Conservation (phyloP, 139 green algal genomes). For the Yamagishiella unicocca region DNA sequence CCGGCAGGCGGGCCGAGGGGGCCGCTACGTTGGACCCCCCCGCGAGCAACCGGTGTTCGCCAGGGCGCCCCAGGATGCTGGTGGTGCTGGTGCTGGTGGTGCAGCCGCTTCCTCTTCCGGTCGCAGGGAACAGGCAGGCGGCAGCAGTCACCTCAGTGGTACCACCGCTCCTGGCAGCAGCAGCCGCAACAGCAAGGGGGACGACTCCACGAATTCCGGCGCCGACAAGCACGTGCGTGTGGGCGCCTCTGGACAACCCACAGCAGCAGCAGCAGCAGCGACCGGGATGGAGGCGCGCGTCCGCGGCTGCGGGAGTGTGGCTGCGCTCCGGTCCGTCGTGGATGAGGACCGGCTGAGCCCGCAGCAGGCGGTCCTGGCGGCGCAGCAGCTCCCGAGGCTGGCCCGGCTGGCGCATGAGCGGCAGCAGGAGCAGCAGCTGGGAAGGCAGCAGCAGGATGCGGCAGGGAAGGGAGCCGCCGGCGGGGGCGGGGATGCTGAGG, state of each 20-base stretch:
- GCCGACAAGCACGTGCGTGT: too few relatives aligned
- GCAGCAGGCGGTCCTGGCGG: neutral
- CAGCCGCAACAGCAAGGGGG: too few relatives aligned
- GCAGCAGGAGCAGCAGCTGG: neutral
- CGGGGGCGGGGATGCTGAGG: neutral
- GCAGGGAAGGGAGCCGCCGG: neutral
- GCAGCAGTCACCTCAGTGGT: too few relatives aligned
- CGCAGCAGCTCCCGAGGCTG: conserved; percentile 32
- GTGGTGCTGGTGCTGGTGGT: too few relatives aligned
- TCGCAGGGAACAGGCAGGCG: too few relatives aligned
- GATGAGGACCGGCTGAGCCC: neutral
- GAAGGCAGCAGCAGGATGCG: neutral
- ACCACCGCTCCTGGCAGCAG: too few relatives aligned
- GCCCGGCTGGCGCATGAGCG: neutral
- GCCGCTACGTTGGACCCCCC: conserved; percentile 2
- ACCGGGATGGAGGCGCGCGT: conserved; percentile 1
- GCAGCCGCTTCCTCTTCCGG: too few relatives aligned
- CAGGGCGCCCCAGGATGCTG: too few relatives aligned
- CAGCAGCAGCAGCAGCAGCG: neutral
- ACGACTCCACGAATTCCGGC: too few relatives aligned
- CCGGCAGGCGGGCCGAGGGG: neutral
- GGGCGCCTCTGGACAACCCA: too few relatives aligned
- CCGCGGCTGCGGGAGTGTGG: neutral
- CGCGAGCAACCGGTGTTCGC: neutral
- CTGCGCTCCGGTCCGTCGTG: neutral